Conservation (phyloP, 148 eudicot species). For the Fagopyrum homotropicum region DNA sequence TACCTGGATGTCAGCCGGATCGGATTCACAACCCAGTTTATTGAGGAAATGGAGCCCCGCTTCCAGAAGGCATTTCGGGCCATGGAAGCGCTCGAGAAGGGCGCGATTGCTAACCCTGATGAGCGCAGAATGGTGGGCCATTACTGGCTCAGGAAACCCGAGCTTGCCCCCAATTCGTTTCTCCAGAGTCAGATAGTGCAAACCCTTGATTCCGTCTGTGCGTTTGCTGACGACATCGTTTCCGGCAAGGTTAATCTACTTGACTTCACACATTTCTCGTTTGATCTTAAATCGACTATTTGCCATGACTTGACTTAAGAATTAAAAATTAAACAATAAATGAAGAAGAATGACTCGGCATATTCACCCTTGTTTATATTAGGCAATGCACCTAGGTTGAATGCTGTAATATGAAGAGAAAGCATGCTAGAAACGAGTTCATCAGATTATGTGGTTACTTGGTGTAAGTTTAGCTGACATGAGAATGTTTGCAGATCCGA, state of each 20-base stretch:
- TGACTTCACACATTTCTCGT: not conserved
- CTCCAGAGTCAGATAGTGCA: slow-evolving; percentile 64
- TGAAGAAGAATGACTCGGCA: not conserved
- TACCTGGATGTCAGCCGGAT: slow-evolving; percentile 86
- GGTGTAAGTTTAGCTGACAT: not conserved
- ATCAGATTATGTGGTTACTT: not conserved
- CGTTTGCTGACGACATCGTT: slow-evolving; percentile 71
- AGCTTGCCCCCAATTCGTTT: slow-evolving; percentile 58
- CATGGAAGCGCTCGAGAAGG: slow-evolving; percentile 79
- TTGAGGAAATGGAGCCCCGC: slow-evolving; percentile 63
- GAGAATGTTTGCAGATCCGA: slow-evolving; percentile 49
- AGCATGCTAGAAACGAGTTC: not conserved
- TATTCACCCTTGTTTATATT: not conserved
- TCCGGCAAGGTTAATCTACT: slow-evolving; percentile 61
- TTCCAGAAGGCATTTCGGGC: slow-evolving; percentile 47
- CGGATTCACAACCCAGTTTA: slow-evolving; percentile 65
- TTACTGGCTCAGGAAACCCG: slow-evolving; percentile 75
- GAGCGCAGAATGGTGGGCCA: slow-evolving; percentile 98
- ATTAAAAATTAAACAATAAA: not conserved
- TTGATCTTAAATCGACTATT: not conserved
- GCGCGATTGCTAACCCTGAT: slow-evolving; percentile 89
- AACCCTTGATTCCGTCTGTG: slow-evolving; percentile 50
- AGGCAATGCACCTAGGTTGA: not conserved
- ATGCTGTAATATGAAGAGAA: not conserved
- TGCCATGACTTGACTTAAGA: not conserved